A percentile compares a stretch with the other conserved stretches of the same genome.
Conservation (phyloP, 1,139 yeast genomes). For the Spencermartinsiella ligniputridi region DNA sequence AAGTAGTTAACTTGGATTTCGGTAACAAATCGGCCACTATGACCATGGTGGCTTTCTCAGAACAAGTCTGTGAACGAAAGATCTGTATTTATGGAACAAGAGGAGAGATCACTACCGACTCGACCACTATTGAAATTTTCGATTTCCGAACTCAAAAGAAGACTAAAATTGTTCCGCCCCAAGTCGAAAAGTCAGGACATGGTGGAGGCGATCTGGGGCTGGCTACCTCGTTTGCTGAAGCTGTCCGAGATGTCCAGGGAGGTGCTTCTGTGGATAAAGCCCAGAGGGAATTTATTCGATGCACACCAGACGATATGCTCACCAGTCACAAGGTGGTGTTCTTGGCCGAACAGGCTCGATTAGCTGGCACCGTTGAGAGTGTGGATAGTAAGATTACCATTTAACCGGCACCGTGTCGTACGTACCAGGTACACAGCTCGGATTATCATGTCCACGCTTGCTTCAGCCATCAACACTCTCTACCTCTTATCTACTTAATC, state of each 20-base stretch:
- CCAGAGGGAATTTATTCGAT: constrained; percentile 19
- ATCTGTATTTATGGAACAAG: constrained; percentile 25
- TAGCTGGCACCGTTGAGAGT: constrained; percentile 15
- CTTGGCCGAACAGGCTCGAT: constrained; percentile 26
- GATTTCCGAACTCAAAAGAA: constrained; percentile 23
- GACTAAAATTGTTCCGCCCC: constrained; percentile 16
- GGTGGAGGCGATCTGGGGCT: constrained; percentile 30
- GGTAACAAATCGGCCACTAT: constrained; percentile 27
- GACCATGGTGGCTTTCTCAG: constrained; percentile 28
- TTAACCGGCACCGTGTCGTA: no score
- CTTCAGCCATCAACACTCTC: no score
- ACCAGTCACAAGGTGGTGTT: constrained; percentile 26
- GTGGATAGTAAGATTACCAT: constrained; percentile 12
- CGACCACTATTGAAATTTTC: constrained; percentile 22
- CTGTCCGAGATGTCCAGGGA: constrained; percentile 19
- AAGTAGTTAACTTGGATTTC: constrained; percentile 25
- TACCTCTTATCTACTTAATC: no score
- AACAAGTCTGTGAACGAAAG: constrained; percentile 26
- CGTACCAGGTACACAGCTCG: no score
- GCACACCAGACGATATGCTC: constrained; percentile 26
- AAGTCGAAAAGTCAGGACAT: constrained; percentile 23
- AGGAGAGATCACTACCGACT: constrained; percentile 27
- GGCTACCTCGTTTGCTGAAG: constrained; percentile 26
- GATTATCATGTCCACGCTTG: no score
- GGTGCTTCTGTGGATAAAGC: constrained; percentile 21